These are phyloP conservation scores for Boletus pseudo-olivaceus DNA, from an alignment of 768 basidiomycete species.

Conservation along the genomic window DNA sequence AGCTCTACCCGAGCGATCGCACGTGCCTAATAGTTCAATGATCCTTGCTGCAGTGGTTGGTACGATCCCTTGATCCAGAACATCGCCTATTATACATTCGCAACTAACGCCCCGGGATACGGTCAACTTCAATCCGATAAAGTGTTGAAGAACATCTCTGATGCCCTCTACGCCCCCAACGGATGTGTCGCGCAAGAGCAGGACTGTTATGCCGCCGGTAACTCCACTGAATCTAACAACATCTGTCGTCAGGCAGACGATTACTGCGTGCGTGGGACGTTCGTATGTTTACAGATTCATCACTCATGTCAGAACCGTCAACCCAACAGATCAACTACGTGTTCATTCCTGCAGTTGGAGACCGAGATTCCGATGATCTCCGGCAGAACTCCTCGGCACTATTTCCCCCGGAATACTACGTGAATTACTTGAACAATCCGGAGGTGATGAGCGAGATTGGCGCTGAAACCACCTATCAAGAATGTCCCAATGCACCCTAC, in stretches of 20 bases:
- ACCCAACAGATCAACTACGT: conserved; percentile 41
- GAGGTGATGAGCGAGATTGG: conserved; percentile 46
- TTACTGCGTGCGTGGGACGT: conserved; percentile 48
- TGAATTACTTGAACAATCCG: conserved; percentile 40
- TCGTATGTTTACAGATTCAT: background rate
- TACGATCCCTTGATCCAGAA: conserved; percentile 63
- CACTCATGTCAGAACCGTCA: background rate
- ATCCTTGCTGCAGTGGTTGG: conserved; percentile 47
- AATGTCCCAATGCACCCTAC: conserved; percentile 47
- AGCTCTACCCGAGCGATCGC: background rate
- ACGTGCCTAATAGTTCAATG: background rate
- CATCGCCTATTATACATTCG: conserved; percentile 57
- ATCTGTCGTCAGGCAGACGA: conserved; percentile 51
- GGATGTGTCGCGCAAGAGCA: conserved; percentile 56
- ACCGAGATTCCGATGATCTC: conserved; percentile 54
- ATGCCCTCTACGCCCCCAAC: conserved; percentile 42
- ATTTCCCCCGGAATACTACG: conserved; percentile 58
- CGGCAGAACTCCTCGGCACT: conserved; percentile 48
- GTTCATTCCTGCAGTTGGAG: conserved; percentile 47
- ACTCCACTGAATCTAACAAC: conserved; percentile 39
- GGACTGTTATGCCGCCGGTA: conserved; percentile 56
- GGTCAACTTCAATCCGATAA: conserved; percentile 52
- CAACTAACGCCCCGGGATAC: conserved; percentile 61
- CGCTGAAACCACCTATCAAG: conserved; percentile 44
- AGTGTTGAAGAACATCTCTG: conserved; percentile 45